These are phyloP conservation scores for Pseudogymnoascus sp. DNA, from an alignment of 2,329 filamentous ascomycete species.

Conservation along the genomic window DNA sequence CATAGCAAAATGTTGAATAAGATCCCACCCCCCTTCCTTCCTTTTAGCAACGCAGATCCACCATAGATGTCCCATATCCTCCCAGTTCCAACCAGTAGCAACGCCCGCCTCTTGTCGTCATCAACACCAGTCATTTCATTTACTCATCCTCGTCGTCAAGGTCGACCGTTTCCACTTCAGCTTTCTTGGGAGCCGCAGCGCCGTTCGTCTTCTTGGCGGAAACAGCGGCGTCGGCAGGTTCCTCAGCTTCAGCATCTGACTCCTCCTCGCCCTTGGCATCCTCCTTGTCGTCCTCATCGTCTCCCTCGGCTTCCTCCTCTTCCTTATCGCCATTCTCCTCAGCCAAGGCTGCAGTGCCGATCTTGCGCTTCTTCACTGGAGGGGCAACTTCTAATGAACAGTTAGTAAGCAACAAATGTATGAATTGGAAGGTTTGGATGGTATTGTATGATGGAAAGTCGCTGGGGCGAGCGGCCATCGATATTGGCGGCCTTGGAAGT, in stretches of 20 bases:
- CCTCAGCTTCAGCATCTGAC: background rate
- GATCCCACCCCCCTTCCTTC: background rate
- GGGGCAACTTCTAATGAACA: slow-evolving; percentile 16
- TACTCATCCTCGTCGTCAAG: slow-evolving; percentile 8
- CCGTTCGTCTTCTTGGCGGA: background rate
- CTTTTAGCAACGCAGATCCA: background rate
- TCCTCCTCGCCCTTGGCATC: background rate
- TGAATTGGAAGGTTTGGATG: background rate
- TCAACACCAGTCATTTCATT: background rate
- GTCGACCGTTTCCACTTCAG: background rate
- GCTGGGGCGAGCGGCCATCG: background rate
- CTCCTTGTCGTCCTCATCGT: slow-evolving; percentile 12
- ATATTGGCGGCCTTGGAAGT: slow-evolving; percentile 10
- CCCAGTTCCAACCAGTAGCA: background rate
- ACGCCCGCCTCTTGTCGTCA: background rate
- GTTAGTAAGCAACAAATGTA: background rate
- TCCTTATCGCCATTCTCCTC: slow-evolving; percentile 3
- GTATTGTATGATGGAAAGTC: background rate
- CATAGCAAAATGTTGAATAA: slow-evolving; percentile 3
- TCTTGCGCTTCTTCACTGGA: slow-evolving; percentile 25
- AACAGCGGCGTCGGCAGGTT: background rate
- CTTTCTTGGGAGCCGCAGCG: background rate
- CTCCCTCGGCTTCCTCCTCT: slow-evolving; percentile 14
- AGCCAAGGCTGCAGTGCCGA: slow-evolving; percentile 10
- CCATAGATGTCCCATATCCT: background rate